Evolutionary conservation across 345 rosid genomes (phyloP).

Genomic region (Clarkia xantiana): DNA sequence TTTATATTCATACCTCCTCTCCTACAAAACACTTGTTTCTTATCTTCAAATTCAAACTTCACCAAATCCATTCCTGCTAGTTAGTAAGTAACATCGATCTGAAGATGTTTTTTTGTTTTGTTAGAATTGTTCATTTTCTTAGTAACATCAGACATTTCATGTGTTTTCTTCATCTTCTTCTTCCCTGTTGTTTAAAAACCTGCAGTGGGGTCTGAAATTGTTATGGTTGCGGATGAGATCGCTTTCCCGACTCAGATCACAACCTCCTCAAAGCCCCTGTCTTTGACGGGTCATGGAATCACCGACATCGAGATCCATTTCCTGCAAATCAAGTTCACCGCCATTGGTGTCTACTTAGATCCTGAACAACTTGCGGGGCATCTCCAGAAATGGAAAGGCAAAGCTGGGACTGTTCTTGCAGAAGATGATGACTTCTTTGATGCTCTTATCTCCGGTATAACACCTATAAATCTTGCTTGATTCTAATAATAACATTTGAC

Average conservation of each 20-base stretch:
- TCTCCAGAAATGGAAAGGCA: slow-evolving; percentile 69
- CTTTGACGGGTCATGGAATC: slow-evolving; percentile 64
- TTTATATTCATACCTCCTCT: too few species aligned
- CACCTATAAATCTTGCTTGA: too few species aligned
- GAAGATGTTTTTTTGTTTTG: too few species aligned
- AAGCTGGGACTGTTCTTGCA: slow-evolving; percentile 37
- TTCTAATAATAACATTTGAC: too few species aligned
- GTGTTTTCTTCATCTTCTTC: too few species aligned
- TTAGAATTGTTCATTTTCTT: too few species aligned
- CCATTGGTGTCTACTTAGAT: slow-evolving; percentile 79
- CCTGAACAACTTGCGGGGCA: slow-evolving; percentile 32
- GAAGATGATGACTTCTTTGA: slow-evolving; percentile 71
- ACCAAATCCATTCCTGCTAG: too few species aligned
- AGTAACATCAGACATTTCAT: background rate
- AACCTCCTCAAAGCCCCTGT: slow-evolving; percentile 43
- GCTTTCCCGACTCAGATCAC: slow-evolving; percentile 52
- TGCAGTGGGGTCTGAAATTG: slow-evolving; percentile 63
- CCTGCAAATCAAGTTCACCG: slow-evolving; percentile 87
- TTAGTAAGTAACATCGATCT: too few species aligned
- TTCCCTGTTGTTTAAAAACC: background rate
- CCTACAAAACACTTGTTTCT: too few species aligned
- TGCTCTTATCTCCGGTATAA: slow-evolving; percentile 57
- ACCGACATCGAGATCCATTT: slow-evolving; percentile 92
- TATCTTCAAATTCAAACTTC: too few species aligned
- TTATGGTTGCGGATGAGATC: slow-evolving; percentile 48